Percentiles rank a stretch among this genome's conserved stretches.
Evolutionary conservation across 129 eudicot genomes (phyloP).

Genomic region (Flaveria ramosissima): DNA sequence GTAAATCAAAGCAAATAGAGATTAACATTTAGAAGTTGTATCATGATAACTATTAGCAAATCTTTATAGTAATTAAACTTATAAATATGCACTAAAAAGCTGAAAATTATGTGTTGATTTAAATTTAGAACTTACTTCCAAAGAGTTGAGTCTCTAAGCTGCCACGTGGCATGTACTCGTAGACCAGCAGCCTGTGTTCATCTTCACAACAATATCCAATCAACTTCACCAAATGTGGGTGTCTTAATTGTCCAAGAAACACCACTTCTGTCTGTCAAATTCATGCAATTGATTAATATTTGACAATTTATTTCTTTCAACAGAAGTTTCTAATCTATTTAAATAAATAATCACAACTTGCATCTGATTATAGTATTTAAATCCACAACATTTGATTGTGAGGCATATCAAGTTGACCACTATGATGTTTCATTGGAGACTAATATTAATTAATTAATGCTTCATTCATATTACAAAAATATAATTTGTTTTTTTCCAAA

Average conservation of each 20-base stretch:
- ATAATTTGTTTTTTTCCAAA: no score
- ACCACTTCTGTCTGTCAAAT: slow-evolving; percentile 79
- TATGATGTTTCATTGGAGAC: no score
- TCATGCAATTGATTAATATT: not conserved
- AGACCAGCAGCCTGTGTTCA: slow-evolving; percentile 76
- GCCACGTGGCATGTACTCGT: slow-evolving; percentile 94
- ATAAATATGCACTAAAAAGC: not conserved
- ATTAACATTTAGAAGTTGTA: no score
- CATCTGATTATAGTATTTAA: no score
- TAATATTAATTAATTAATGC: no score
- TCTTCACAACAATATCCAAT: slow-evolving; percentile 94
- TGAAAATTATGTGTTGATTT: not conserved
- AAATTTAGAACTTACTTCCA: slow-evolving; percentile 53
- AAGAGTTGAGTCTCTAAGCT: slow-evolving; percentile 93
- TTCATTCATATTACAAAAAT: no score
- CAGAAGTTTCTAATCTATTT: no score
- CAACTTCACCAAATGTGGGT: slow-evolving; percentile 85
- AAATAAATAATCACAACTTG: no score
- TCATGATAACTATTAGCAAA: no score
- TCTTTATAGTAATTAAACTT: no score
- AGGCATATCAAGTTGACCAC: no score
- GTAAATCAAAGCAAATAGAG: not conserved
- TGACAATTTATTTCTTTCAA: not conserved
- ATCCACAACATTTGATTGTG: no score
- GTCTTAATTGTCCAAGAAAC: slow-evolving; percentile 86